These are phyloP conservation scores for Ramalina peruviana DNA, from an alignment of 495 filamentous ascomycete species.

Conservation along the genomic window DNA sequence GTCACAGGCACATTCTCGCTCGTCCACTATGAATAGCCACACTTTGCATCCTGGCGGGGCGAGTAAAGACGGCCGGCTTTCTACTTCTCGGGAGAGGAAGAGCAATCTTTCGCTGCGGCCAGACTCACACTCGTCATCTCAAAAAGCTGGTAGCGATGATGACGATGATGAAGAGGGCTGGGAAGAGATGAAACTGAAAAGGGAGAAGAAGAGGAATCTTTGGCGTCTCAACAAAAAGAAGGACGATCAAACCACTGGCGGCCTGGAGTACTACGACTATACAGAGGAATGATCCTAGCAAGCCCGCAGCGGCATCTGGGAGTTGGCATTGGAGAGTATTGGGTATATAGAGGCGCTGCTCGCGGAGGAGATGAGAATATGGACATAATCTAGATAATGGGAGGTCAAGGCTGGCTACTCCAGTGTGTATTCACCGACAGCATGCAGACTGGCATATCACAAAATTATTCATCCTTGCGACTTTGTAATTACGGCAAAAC, in stretches of 20 bases:
- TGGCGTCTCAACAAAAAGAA: slow-evolving; percentile 56
- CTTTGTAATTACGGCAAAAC: too few relatives aligned
- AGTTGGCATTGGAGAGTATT: too few relatives aligned
- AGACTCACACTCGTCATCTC: slow-evolving; percentile 20
- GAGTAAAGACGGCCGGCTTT: slow-evolving; percentile 9
- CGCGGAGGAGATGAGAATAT: too few relatives aligned
- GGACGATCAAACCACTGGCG: background rate
- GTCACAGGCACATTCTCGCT: slow-evolving; percentile 17
- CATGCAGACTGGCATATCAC: too few relatives aligned
- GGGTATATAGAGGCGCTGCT: too few relatives aligned
- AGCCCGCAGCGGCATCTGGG: too few relatives aligned
- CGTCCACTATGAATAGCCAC: slow-evolving; percentile 24
- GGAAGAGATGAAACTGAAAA: slow-evolving; percentile 75
- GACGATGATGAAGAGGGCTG: slow-evolving; percentile 77
- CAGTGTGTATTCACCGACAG: too few relatives aligned
- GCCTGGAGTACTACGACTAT: slow-evolving; percentile 11
- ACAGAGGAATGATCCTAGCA: background rate
- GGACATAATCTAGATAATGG: too few relatives aligned
- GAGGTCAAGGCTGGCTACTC: too few relatives aligned
- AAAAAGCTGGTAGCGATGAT: slow-evolving; percentile 29
- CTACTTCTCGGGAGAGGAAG: slow-evolving; percentile 6
- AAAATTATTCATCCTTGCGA: too few relatives aligned
- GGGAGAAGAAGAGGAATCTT: slow-evolving; percentile 60
- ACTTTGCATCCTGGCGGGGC: slow-evolving; percentile 23
- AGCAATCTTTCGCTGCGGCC: slow-evolving; percentile 15